Evolutionary conservation across 805 yeast species (phyloP), one percentile per base, ranked within the genome.

Genomic region (Cephaloascus fragrans): DNA sequence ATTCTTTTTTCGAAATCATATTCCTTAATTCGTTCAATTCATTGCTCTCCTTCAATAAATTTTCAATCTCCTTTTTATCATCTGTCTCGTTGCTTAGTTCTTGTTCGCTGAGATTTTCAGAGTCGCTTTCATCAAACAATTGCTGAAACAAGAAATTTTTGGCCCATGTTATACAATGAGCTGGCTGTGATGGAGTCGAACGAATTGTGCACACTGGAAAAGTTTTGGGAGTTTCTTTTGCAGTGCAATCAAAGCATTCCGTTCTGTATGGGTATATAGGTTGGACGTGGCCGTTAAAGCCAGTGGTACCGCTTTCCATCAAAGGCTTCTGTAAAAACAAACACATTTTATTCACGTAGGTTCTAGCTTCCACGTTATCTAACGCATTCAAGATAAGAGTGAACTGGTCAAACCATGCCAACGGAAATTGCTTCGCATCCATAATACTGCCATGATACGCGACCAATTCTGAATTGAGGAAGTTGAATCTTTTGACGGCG

Each of bases 81-180:
- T 75, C 79, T 4, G 82, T 75, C 26, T 84, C 90, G 28, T 48
- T 45, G 31, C 40, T 37, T 41, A 74, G 61, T 4, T 64, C 68
- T 5, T 57, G 44, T 6, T 42, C 67, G 4, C 48, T 55, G 48
- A 41, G 39, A 40, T 50, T 50, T 34, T 48, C 56, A 36, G 37
- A 50, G 18, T 40, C 56, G 9, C 59, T 68, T 36, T 76, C 77
- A 17, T 77, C 79, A 55, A 88, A 90, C 29, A 93, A 64, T 52
- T 87, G 94, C 18, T 75, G 70, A 53, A 93, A 88, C 38, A 93
- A 61, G 52, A 86, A 94, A 49, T 83, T 86, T 55, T 93, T 93
- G 6, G 97, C 95, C 99, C 99, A 93, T 1, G 94, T 95, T 19
- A 93, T 81, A 57, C 96, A 88, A 54, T 93, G 99, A 4, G 93